These are phyloP conservation scores for Pichia phayaonensis DNA, from an alignment of 805 yeast species.

Conservation along the genomic window DNA sequence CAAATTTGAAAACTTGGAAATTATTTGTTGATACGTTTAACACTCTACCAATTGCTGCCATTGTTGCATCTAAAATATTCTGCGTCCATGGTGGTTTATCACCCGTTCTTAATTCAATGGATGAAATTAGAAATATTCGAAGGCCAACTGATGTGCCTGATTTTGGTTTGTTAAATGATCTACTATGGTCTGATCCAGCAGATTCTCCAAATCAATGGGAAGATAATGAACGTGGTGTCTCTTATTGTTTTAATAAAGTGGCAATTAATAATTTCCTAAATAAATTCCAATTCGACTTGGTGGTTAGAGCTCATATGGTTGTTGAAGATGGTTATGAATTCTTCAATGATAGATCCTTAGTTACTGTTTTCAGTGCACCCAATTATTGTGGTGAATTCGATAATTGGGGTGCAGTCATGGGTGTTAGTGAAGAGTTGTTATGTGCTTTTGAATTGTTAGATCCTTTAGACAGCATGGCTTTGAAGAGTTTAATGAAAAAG, in stretches of 20 bases:
- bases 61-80: constrained; percentile 91
- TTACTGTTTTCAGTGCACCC: constrained; percentile 70
- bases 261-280: constrained; percentile 72
- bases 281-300: constrained; percentile 72
- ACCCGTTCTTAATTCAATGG: constrained; percentile 65
- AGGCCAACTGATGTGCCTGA: constrained; percentile 86
- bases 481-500: constrained; percentile 89
- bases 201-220: constrained; percentile 82
- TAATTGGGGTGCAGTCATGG: constrained; percentile 98
- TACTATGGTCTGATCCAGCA: constrained; percentile 82
- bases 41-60: constrained; percentile 90
- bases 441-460: constrained; percentile 91
- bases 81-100: constrained; percentile 83
- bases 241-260: constrained; percentile 70
- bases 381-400: constrained; percentile 80
- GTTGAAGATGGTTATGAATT: constrained; percentile 77
- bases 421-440: constrained; percentile 84
- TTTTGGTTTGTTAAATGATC: constrained; percentile 67
- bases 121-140: constrained; percentile 66
- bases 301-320: constrained; percentile 84
- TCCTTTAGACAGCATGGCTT: constrained; percentile 87
- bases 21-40: constrained; percentile 90
- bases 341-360: constrained; percentile 62
- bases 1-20: constrained; percentile 91
- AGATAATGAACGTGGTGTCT: constrained; percentile 79